A percentile compares a stretch with the other conserved stretches of the same genome.
Conservation (phyloP, 768 basidiomycete species). For the Mycena venus region DNA sequence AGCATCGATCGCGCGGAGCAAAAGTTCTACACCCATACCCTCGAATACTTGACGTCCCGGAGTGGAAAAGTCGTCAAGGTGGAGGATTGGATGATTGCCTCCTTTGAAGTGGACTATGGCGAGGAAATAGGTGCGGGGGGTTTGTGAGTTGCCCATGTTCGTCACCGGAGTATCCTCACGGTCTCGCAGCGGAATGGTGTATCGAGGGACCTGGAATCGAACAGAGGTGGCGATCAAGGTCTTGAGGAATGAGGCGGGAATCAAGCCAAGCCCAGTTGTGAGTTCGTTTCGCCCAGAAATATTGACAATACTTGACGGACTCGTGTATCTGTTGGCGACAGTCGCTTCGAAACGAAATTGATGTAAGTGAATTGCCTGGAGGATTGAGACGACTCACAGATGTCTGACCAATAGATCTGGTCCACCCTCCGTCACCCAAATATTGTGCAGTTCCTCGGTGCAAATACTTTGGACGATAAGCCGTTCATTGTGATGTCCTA, state of each 20-base stretch:
- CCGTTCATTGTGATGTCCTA: neutral
- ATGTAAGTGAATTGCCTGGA: no score
- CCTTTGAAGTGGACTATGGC: conserved; percentile 29
- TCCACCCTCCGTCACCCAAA: neutral
- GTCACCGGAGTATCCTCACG: neutral
- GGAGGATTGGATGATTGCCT: no score
- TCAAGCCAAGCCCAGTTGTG: conserved; percentile 7
- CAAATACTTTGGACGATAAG: neutral
- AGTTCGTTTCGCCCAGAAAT: neutral
- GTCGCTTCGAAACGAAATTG: no score
- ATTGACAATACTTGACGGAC: no score
- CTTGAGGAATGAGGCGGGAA: no score
- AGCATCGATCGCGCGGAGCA: conserved; percentile 11
- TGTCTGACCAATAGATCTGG: no score
- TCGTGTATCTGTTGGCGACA: no score
- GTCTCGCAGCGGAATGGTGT: conserved; percentile 30
- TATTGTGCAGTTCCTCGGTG: neutral
- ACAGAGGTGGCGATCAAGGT: no score
- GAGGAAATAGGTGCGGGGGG: conserved; percentile 29
- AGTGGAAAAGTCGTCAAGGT: no score
- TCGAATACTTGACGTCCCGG: conserved; percentile 18
- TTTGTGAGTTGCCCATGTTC: conserved; percentile 16
- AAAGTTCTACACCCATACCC: conserved; percentile 23
- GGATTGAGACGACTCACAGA: no score
- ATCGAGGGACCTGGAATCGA: conserved; percentile 31